Percentiles rank a stretch among this genome's conserved stretches.
Conservation (phyloP, 805 yeast species). For the Hyphopichia homilentoma region DNA sequence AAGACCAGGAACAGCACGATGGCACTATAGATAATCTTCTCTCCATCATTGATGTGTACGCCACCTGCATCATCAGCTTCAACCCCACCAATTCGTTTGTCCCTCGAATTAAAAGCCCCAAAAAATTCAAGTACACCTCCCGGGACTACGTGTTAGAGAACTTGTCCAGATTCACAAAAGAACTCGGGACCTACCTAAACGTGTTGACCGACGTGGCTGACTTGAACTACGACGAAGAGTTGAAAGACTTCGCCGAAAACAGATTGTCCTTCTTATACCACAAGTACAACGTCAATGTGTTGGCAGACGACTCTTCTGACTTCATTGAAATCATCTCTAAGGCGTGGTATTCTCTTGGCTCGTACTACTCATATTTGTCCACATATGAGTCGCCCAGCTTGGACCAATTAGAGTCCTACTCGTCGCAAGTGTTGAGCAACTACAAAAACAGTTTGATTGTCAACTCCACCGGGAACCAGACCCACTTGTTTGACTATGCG, state of each 20-base stretch:
- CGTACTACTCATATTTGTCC: constrained; percentile 24
- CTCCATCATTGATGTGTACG: constrained; percentile 28
- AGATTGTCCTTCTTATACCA: constrained; percentile 33
- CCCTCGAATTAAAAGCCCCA: constrained; percentile 7
- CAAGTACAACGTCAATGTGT: constrained; percentile 29
- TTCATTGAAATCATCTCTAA: constrained; percentile 25
- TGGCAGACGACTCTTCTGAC: constrained; percentile 22
- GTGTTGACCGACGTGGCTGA: constrained; percentile 18
- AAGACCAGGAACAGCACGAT: constrained; percentile 27
- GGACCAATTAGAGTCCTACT: constrained; percentile 13
- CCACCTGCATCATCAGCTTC: constrained; percentile 29
- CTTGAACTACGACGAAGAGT: constrained; percentile 25
- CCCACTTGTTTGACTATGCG: constrained; percentile 42
- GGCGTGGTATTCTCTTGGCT: constrained; percentile 38
- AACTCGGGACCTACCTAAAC: constrained; percentile 22
- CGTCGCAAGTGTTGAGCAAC: constrained; percentile 14
- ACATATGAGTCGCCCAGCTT: constrained; percentile 21
- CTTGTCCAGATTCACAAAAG: constrained; percentile 13
- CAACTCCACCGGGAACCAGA: constrained; percentile 30
- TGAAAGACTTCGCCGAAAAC: constrained; percentile 9
- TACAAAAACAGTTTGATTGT: constrained; percentile 35
- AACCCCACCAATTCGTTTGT: constrained; percentile 33
- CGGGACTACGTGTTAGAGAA: constrained; percentile 15
- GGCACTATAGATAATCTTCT: constrained; percentile 29
- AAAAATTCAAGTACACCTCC: constrained; percentile 23